Evolutionary conservation across 768 basidiomycete genomes (phyloP).

Genomic region (Phlebiopsis gigantea): DNA sequence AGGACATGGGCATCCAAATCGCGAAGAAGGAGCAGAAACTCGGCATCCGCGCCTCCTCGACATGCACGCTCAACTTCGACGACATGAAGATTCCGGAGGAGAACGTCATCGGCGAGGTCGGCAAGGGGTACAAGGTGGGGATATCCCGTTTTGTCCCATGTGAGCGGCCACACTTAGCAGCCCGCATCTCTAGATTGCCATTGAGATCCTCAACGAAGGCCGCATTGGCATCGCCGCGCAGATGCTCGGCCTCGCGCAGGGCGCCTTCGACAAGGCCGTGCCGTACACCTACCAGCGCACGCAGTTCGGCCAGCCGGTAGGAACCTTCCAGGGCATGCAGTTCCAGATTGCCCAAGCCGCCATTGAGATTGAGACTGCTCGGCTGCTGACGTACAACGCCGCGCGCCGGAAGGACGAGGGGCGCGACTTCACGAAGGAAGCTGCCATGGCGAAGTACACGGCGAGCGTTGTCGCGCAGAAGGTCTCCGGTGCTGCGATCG

Average conservation of each 20-base stretch:
- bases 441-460: constrained; percentile 98
- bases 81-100: constrained; percentile 81
- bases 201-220: constrained; percentile 95
- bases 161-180: constrained; percentile 1
- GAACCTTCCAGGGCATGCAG: constrained; percentile 93
- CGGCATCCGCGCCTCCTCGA: constrained; percentile 93
- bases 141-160: background rate
- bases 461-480: constrained; percentile 84
- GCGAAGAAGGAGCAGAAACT: constrained; percentile 99
- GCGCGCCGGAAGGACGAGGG: constrained; percentile 94
- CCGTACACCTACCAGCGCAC: constrained; percentile 90
- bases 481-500: constrained; percentile 86
- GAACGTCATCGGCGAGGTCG: constrained; percentile 89
- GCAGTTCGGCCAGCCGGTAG: constrained; percentile 93
- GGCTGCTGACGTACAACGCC: constrained; percentile 93
- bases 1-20: constrained; percentile 94
- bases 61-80: constrained; percentile 92
- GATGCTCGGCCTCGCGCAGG: constrained; percentile 97
- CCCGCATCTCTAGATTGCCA: constrained; percentile 66
- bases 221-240: constrained; percentile 98
- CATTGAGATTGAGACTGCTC: constrained; percentile 83
- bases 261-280: constrained; percentile 94
- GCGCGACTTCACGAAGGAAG: constrained; percentile 80
- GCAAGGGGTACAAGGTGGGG: constrained; percentile 82
- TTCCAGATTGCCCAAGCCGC: constrained; percentile 93